Evolutionary conservation across 768 basidiomycete genomes (phyloP), one percentile per base, ranked within the genome.

Genomic region (Naganishia vaughanmartiniae): DNA sequence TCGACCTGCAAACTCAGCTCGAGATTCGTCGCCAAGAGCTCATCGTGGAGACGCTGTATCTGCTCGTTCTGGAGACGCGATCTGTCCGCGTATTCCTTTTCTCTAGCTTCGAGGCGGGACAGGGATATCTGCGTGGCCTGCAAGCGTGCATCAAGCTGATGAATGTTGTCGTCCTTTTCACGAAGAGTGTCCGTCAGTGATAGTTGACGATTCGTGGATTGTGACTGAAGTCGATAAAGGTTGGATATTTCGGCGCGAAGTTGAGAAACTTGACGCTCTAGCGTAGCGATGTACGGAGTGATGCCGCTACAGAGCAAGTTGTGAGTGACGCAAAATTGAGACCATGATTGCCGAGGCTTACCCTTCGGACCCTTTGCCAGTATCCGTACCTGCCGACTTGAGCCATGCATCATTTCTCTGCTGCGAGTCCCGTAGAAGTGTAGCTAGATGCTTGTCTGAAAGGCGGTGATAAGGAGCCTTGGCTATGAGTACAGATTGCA

Each of bases 101-200:
- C 91, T 72, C 87, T 85, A 17, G 88, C 81, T 28, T 63, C 60
- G 60, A 63, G 36, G 14, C 60, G 60, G 4, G 42, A 39, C 39
- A 63, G 14, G 10, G 42, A 42, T 4, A 26, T 26, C 39, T 63
- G 60, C 24, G 36, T 45, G 75, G 89, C 89, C 70, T 93, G 84
- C 31, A 93, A 83, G 74, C 86, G 87, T 78, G 96, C 93, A 1
- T 89, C 85, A 71, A 94, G 89, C 48, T 90, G 85, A 70, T 93
- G 86, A 4, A 90, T 87, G 39, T 89, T 79, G 74, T 97, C 94
- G 77, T 97, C 94, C 81, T 93, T 90, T 81, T 94, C 93, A 60
- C 93, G 88, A 10, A 98, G 85, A 0, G 92, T 92, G 81, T 99
- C 96, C 72, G 92, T 94, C 89, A 99, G 92, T 4, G 90, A 86